Base-by-base conservation (phyloP, 2,329 filamentous ascomycete genomes). In the Calonectria pseudoreteaudii region DNA sequence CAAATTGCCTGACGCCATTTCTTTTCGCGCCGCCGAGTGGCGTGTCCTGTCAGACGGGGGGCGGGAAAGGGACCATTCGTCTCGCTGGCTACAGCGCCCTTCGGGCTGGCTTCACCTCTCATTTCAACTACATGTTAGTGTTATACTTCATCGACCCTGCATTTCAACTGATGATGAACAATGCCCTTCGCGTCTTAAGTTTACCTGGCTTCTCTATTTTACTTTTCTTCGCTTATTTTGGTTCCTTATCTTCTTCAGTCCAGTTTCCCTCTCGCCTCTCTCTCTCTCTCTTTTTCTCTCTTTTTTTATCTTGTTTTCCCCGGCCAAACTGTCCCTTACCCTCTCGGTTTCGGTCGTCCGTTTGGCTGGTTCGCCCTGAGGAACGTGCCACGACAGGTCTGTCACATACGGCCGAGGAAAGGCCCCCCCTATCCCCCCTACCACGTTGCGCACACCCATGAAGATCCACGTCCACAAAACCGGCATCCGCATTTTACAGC, bases 1-100 rank as follows among this genome's bases (percentile, higher is more conserved):
- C 71, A 71, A 75, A 76, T 75, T 75, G 70, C 78, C 72, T 80
- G 79, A 76, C 74, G 56, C 56, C 56, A 60, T 60, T 41, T 38
- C 56, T n/a, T 69, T 47, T 68, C 41, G 34, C 41, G 52, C 65
- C 68, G 31, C 70, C 64, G 66, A 77, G 74, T 80, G 77, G 79
- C 79, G 75, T 78, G 78, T 77, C 73, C 58, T 41, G 70, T 72
- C 70, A 69, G 70, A 70, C 68, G 58, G 68, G 38, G 41, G 28
- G 30, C 38, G n/a, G 16, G 4, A 18, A 41, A 41, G 38, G 38
- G 38, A 4, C 64, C 18, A 52, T 31, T 47, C 49, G 69, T 68
- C 64, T 71, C 50, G 74, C 70, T 16, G 23, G 52, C 56, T 41
- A 60, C 66, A 26, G 34, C 47, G 30, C 66, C 53, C 49, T 41